Evolutionary conservation across 2,329 filamentous ascomycete species (phyloP), one percentile per base, ranked within the genome.

Genomic region (Arthrobotrys musiformis): DNA sequence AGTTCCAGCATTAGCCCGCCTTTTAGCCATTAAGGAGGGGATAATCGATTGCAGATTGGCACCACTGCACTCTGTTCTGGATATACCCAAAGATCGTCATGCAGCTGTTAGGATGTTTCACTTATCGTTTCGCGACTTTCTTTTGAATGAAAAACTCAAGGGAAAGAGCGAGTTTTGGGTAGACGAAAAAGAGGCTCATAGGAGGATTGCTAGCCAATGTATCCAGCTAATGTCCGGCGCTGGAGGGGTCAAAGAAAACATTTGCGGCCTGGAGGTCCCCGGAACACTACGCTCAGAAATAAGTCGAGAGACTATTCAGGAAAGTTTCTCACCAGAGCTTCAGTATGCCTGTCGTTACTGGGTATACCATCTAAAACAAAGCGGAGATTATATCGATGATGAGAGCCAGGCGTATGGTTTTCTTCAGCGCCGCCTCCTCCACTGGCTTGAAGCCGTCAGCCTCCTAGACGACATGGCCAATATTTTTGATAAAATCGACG

Each of bases 381-480:
- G 81, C 79, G 75, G 78, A 76, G 81, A 81, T 79, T 80, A 81
- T 79, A 81, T 81, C 79, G 78, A 79, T 68, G 80, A 82, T 74
- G 62, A 70, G 64, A 79, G 81, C 37, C 24, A 77, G 67, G 81
- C 81, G 79, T 79, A 79, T 68, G 19, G 61, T 8, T 84, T 84
- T 73, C 79, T 84, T 6, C 70, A 81, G 68, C 62, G 68, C 46
- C 80, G 83, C 79, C 56, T 83, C 64, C 81, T 84, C 0, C 81
- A 84, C 68, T 84, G 82, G 83, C 79, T 84, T 35, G 82, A 84
- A 75, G 83, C 82, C 9, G 80, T 83, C 56, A 81, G 82, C 35
- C 80, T 81, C 54, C 81, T 83, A 28, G 68, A 79, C 30, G 80
- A 81, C 61, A 60, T 78, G 2, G 79, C 56, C 17, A 70, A 79